phyloP scores from a whole-genome alignment of 2,329 filamentous ascomycete genomes.

The Alternaria metachromatica region DNA sequence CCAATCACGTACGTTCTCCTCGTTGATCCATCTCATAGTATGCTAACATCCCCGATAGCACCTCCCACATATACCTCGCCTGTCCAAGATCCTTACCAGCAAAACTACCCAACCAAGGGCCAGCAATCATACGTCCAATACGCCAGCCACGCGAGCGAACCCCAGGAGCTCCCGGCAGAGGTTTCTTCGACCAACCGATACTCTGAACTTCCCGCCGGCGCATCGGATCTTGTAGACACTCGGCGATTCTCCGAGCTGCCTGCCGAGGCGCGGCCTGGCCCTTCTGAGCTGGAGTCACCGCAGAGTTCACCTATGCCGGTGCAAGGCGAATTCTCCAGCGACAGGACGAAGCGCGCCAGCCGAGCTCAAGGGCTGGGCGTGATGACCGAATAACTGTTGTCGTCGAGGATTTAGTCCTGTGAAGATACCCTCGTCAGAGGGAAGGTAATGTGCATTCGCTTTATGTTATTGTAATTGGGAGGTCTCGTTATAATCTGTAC shows the following conservation, averaged over 20 bases:
- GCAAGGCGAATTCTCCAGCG: conserved; percentile 19
- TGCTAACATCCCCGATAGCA: conserved; percentile 23
- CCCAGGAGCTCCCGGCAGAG: conserved; percentile 28
- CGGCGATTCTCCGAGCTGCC: conserved; percentile 32
- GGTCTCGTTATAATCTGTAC: neutral
- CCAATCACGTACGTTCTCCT: conserved; percentile 30
- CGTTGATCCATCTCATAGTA: neutral
- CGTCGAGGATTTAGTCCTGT: neutral
- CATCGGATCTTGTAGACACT: conserved; percentile 4
- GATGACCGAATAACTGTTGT: conserved; percentile 4
- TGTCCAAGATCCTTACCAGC: conserved; percentile 23
- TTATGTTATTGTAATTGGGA: neutral
- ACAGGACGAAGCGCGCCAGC: conserved; percentile 14
- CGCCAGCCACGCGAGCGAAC: conserved; percentile 18
- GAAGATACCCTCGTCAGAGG: neutral
- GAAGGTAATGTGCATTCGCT: neutral
- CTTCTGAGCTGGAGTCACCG: conserved; percentile 29
- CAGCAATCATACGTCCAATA: conserved; percentile 24
- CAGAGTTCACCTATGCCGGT: conserved; percentile 22
- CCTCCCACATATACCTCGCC: conserved; percentile 35
- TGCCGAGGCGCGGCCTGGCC: conserved; percentile 4
- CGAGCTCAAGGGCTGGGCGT: conserved; percentile 17
- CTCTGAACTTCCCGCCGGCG: conserved; percentile 33
- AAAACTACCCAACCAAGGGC: conserved; percentile 14
- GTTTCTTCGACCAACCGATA: conserved; percentile 13